phyloP scores from a whole-genome alignment of 768 basidiomycete genomes.

The Vararia minispora region DNA sequence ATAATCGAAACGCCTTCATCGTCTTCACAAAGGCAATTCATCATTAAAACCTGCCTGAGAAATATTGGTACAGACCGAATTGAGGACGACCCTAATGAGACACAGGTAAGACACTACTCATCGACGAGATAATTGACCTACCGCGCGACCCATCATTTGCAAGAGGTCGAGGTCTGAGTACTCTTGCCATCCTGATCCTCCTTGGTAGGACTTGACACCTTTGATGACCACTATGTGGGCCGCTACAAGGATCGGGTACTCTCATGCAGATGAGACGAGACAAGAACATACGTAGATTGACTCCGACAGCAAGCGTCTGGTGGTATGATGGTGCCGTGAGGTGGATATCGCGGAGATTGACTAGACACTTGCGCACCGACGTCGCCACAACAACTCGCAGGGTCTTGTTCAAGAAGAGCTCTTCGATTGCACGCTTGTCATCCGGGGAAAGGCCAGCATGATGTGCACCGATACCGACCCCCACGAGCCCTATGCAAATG shows the following conservation, averaged over 20 bases:
- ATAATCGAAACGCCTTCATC: constrained; percentile 78
- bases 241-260: constrained; percentile 31
- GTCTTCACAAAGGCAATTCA: constrained; percentile 34
- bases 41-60: not conserved
- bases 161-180: constrained; percentile 89
- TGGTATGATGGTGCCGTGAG: too few relatives aligned
- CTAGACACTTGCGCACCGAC: constrained; percentile 42
- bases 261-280: not conserved
- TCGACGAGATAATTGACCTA: constrained; percentile 23
- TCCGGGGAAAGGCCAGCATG: constrained; percentile 76
- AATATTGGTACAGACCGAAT: constrained; percentile 44
- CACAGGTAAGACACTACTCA: too few relatives aligned
- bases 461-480: constrained; percentile 76
- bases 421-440: constrained; percentile 68
- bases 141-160: constrained; percentile 95
- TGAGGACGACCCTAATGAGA: constrained; percentile 72
- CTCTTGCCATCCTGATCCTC: constrained; percentile 55
- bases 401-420: constrained; percentile 51
- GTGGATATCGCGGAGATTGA: too few relatives aligned
- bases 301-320: constrained; percentile 91
- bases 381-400: constrained; percentile 71
- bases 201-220: constrained; percentile 75
- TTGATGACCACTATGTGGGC: constrained; percentile 92
- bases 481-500: constrained; percentile 41
- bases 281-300: constrained; percentile 70